These are phyloP conservation scores for Moricandia moricandioides DNA, from an alignment of 345 rosid species.

Conservation along the genomic window DNA sequence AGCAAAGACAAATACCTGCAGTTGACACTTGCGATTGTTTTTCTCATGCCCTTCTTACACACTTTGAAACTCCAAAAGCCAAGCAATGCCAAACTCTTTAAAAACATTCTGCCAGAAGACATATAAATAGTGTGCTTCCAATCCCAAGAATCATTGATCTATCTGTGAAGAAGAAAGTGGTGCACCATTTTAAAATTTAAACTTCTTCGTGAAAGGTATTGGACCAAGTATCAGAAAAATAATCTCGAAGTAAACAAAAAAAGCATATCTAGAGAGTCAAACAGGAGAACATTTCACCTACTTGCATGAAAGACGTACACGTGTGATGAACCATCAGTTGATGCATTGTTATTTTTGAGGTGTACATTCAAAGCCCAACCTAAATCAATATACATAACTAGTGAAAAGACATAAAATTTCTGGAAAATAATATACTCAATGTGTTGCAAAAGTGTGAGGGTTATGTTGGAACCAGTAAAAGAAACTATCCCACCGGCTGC, in stretches of 20 bases:
- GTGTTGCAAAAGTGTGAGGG: slow-evolving; percentile 23
- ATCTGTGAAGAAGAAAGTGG: too few relatives aligned
- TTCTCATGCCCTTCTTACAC: neutral
- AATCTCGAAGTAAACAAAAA: too few relatives aligned
- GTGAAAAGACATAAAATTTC: slow-evolving; percentile 19
- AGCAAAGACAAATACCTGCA: neutral
- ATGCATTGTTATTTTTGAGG: slow-evolving; percentile 67
- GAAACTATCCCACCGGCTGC: slow-evolving; percentile 69
- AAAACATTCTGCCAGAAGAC: too few relatives aligned
- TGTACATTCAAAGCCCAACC: slow-evolving; percentile 74
- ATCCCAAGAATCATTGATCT: too few relatives aligned
- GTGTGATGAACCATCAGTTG: slow-evolving; percentile 87
- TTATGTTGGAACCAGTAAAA: slow-evolving; percentile 57
- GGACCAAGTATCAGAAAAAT: too few relatives aligned
- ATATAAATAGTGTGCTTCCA: too few relatives aligned
- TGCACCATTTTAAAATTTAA: too few relatives aligned
- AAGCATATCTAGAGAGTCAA: too few relatives aligned
- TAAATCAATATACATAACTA: slow-evolving; percentile 36
- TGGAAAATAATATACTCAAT: neutral
- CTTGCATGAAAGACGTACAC: slow-evolving; percentile 50
- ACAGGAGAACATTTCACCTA: neutral
- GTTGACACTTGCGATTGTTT: neutral
- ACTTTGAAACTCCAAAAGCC: too few relatives aligned
- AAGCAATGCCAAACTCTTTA: too few relatives aligned
- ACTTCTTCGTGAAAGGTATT: too few relatives aligned